phyloP scores from a whole-genome alignment of 1,139 yeast species.

The Diutina sp. region DNA sequence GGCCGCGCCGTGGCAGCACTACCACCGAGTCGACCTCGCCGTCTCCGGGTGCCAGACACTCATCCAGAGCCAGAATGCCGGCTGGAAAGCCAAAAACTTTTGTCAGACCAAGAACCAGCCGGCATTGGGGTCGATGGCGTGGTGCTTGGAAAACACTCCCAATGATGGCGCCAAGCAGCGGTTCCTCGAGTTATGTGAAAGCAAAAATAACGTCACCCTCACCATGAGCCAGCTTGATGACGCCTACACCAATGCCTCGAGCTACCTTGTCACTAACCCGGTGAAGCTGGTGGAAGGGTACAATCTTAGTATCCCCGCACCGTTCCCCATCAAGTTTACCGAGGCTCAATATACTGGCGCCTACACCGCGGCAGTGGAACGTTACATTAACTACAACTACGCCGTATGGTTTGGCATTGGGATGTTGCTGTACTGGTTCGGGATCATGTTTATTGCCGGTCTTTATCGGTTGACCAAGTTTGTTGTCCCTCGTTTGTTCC shows the following conservation, averaged over 20 bases:
- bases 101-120: conserved; percentile 11
- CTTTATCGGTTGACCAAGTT: conserved; percentile 21
- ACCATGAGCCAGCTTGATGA: conserved; percentile 16
- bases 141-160: conserved; percentile 18
- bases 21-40: neutral
- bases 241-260: conserved; percentile 27
- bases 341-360: neutral
- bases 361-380: neutral
- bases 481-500: conserved; percentile 21
- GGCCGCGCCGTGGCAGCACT: neutral
- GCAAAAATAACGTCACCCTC: conserved; percentile 10
- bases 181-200: conserved; percentile 14
- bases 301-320: neutral
- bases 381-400: conserved; percentile 10
- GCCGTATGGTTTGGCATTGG: conserved; percentile 38
- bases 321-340: neutral
- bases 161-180: conserved; percentile 8
- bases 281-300: conserved; percentile 3
- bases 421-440: conserved; percentile 35
- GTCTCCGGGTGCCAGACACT: neutral
- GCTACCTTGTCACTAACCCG: conserved; percentile 14
- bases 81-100: conserved; percentile 2
- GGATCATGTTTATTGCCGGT: conserved; percentile 29
- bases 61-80: neutral
- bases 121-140: conserved; percentile 27